Evolutionary conservation across 495 filamentous ascomycete genomes (phyloP), one percentile per base, ranked within the genome.

Genomic region (Tuber magnatum): DNA sequence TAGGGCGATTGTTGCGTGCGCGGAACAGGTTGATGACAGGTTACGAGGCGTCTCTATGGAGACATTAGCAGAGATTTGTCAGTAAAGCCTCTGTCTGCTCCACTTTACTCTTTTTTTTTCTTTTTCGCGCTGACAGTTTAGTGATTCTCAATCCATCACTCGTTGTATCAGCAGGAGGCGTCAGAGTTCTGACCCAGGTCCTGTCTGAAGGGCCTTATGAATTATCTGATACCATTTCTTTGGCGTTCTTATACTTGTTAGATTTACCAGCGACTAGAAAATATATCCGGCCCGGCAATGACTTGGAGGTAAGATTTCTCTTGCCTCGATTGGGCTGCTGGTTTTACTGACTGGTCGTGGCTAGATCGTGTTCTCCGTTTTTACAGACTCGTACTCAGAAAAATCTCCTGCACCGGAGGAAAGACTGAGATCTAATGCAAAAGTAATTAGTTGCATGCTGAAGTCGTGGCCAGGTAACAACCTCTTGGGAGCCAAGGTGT

Each of bases 201-300:
- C 88, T 98, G 69, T 89, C 91, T 1, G 94, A 97, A 83, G 96
- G 95, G 46, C 92, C 90, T 28, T 99, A 97, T 84, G 92, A 92
- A 74, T 92, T 94, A 61, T 91, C 94, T 0, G 93, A 97, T 82
- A 93, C 92, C 78, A 83, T 99, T 73, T 90, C 92, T 12, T 87
- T 88, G 18, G 92, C 92, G 38, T 96, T 98, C 80, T 87, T 98
- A 70, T 95, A 93, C 84, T 87, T 98, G 18, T 86, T 97, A 65
- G 95, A 99, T 83, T 87, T 91, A 8, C 96, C 95, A 32, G 88
- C 90, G 56, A 89, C 91, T 75, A 89, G 95, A 68, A 90, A 90
- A 78, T 92, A 92, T 79, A 86, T 98, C 39, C 89, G 90, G 76
- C 89, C 92, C 28, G 95, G 95, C 7, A 91, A 92, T 76, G 91